A percentile compares a stretch with the other conserved stretches of the same genome.
Evolutionary conservation across 495 filamentous ascomycete species (phyloP).

Genomic region (Hypoxylon intermedium): DNA sequence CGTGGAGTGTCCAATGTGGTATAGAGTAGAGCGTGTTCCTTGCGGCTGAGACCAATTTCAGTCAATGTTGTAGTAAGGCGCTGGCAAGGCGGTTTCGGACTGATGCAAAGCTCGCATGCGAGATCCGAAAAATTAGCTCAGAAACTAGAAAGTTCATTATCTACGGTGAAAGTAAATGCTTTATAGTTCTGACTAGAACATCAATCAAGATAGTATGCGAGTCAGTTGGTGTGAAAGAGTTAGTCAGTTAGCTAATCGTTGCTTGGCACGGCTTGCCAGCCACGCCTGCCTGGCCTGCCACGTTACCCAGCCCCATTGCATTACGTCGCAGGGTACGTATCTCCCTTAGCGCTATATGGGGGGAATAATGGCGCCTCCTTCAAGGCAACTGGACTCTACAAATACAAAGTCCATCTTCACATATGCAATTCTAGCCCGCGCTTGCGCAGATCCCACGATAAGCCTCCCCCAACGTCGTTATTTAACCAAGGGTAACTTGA

Average conservation of each 20-base stretch:
- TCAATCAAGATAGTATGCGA: too few species aligned
- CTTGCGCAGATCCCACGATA: conserved; percentile 21
- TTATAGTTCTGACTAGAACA: too few species aligned
- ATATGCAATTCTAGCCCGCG: conserved; percentile 19
- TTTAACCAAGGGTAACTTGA: not conserved
- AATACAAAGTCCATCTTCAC: conserved; percentile 26
- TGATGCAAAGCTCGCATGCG: too few species aligned
- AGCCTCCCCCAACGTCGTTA: not conserved
- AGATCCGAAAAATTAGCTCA: too few species aligned
- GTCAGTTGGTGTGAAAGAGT: conserved; percentile 6
- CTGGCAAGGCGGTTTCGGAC: too few species aligned
- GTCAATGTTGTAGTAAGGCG: too few species aligned
- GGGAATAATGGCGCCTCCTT: conserved; percentile 31
- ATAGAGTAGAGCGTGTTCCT: too few species aligned
- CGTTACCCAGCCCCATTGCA: conserved; percentile 41
- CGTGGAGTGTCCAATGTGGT: too few species aligned
- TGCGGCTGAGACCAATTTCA: too few species aligned
- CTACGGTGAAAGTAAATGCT: too few species aligned
- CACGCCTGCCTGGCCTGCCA: conserved; percentile 37
- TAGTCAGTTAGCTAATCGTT: conserved; percentile 4
- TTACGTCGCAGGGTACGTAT: conserved; percentile 41
- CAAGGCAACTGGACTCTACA: conserved; percentile 19
- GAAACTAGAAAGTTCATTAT: too few species aligned
- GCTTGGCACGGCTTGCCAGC: conserved; percentile 22
- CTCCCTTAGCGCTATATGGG: conserved; percentile 31